Evolutionary conservation across 129 eudicot genomes (phyloP).

Genomic region (Flaveria brownii): DNA sequence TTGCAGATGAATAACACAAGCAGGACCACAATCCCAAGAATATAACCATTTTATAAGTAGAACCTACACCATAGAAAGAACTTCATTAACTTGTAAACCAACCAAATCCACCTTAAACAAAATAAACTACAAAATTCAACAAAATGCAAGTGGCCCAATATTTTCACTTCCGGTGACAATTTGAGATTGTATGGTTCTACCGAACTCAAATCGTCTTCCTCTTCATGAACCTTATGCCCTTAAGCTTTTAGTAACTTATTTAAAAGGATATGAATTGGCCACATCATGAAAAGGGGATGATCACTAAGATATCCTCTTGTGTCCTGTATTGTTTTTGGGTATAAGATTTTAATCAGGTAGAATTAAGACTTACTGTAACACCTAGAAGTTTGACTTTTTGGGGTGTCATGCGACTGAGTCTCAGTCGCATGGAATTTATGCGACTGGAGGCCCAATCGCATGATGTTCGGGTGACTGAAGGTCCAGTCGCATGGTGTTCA

Average conservation of each 20-base stretch:
- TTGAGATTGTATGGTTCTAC: constrained; percentile 40
- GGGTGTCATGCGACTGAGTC: no score
- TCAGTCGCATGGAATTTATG: no score
- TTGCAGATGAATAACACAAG: constrained; percentile 57
- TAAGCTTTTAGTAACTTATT: constrained; percentile 65
- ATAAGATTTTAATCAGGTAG: neutral
- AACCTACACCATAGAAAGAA: constrained; percentile 45
- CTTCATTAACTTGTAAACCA: neutral
- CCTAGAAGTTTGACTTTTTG: no score
- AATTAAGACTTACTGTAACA: neutral
- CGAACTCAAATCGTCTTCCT: constrained; percentile 34
- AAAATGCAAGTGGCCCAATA: constrained; percentile 50
- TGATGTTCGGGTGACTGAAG: no score
- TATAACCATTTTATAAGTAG: constrained; percentile 73
- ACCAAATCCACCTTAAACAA: neutral
- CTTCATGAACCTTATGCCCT: constrained; percentile 35
- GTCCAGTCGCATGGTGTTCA: no score
- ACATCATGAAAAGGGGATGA: constrained; percentile 42
- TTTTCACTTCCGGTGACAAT: constrained; percentile 19
- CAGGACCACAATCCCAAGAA: constrained; percentile 98
- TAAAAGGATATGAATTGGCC: constrained; percentile 65
- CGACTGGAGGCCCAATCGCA: no score
- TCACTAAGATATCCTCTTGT: constrained; percentile 1
- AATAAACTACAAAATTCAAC: constrained; percentile 28
- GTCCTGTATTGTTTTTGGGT: constrained; percentile 31